These are phyloP conservation scores for Populus alba DNA, from an alignment of 345 rosid genomes.

Conservation along the genomic window DNA sequence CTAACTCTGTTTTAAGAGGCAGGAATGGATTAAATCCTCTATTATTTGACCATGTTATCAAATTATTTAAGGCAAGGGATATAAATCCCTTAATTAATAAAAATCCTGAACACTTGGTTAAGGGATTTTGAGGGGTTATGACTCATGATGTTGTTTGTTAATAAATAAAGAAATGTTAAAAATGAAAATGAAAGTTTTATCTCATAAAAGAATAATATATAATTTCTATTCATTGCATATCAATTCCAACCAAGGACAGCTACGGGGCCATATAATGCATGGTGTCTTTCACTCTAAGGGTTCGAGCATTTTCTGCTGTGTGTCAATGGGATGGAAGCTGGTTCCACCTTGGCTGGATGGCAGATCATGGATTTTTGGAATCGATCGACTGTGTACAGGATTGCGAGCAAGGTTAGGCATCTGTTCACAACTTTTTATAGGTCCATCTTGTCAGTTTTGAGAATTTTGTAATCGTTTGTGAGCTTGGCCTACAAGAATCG, in stretches of 20 bases:
- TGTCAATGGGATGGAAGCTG: constrained; percentile 65
- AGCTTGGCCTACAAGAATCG: not conserved
- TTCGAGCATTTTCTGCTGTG: constrained; percentile 72
- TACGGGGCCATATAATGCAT: constrained; percentile 61
- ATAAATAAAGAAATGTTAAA: too few species aligned
- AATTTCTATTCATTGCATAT: too few species aligned
- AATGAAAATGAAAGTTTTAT: too few species aligned
- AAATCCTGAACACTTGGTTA: too few species aligned
- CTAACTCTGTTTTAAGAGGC: too few species aligned
- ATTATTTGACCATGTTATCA: too few species aligned
- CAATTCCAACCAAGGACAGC: constrained; percentile 32
- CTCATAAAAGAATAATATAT: too few species aligned
- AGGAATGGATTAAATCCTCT: too few species aligned
- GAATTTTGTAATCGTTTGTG: not conserved
- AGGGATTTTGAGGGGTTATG: too few species aligned
- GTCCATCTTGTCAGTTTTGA: not conserved
- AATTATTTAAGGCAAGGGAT: too few species aligned
- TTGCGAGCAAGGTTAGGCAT: constrained; percentile 67
- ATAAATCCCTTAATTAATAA: too few species aligned
- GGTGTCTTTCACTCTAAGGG: constrained; percentile 90
- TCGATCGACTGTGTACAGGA: constrained; percentile 78
- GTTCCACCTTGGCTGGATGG: constrained; percentile 62
- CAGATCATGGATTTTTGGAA: constrained; percentile 90
- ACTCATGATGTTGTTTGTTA: too few species aligned
- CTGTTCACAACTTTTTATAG: not conserved